Evolutionary conservation across 352 stramenopile species (phyloP).

Genomic region (Pythium phragmitis): DNA sequence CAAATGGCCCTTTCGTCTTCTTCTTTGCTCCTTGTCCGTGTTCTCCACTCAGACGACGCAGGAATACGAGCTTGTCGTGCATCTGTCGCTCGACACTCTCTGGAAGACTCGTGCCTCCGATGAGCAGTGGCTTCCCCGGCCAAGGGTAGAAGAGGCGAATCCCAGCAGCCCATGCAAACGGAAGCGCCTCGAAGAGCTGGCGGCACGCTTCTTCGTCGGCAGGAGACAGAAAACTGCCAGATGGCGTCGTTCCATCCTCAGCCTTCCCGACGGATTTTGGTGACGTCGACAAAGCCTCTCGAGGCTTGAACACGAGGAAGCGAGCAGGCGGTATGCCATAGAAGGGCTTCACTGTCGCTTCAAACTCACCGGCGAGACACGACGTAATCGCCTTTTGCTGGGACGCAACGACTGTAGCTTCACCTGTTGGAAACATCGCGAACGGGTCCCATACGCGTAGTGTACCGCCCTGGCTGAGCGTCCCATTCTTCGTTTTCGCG

Average conservation of each 20-base stretch:
- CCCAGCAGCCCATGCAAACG: conserved; percentile 25
- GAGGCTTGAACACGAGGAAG: conserved; percentile 9
- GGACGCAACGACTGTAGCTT: conserved; percentile 7
- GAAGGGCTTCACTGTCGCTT: not conserved
- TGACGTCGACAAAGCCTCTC: not conserved
- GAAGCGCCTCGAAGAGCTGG: conserved; percentile 28
- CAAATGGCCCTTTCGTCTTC: conserved; percentile 37
- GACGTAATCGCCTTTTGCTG: conserved; percentile 8
- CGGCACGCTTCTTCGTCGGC: conserved; percentile 33
- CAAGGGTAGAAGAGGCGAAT: conserved; percentile 44
- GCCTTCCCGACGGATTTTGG: not conserved
- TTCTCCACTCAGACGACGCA: conserved; percentile 6
- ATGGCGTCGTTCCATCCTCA: not conserved
- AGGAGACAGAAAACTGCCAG: not conserved
- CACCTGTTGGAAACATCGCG: conserved; percentile 38
- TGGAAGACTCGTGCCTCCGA: conserved; percentile 30
- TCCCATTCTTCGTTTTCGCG: conserved; percentile 26
- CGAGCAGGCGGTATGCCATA: conserved; percentile 3
- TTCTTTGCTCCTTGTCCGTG: conserved; percentile 5
- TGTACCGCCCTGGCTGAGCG: conserved; percentile 20
- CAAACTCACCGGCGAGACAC: not conserved
- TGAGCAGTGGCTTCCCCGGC: conserved; percentile 40
- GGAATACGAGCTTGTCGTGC: conserved; percentile 35
- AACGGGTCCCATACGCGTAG: conserved; percentile 46
- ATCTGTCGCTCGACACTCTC: conserved; percentile 43